These are phyloP conservation scores for Tolypocladium cylindrosporum DNA, from an alignment of 2,329 filamentous ascomycete species.

Conservation along the genomic window DNA sequence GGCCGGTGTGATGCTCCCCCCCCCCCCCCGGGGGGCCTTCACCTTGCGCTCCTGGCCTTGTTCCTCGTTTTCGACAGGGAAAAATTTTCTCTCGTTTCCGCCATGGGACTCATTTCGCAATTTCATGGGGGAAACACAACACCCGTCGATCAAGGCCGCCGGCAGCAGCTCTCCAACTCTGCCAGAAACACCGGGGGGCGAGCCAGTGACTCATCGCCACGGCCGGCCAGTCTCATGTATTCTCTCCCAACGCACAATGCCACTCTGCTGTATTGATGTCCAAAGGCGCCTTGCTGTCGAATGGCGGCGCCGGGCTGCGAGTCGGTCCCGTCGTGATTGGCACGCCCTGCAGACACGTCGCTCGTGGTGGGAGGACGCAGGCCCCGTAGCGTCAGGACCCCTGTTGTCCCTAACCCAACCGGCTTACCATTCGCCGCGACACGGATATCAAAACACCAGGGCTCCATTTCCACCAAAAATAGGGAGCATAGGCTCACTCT, in stretches of 20 bases:
- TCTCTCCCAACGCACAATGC: conserved; percentile 10
- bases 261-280: conserved; percentile 14
- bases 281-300: conserved; percentile 10
- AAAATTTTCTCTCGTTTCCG: conserved; percentile 6
- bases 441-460: neutral
- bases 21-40: neutral
- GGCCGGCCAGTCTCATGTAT: conserved; percentile 3
- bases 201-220: conserved; percentile 5
- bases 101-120: conserved; percentile 7
- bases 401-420: neutral
- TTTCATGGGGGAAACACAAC: neutral
- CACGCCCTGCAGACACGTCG: conserved; percentile 5
- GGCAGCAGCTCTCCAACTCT: neutral
- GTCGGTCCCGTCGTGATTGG: conserved; percentile 7
- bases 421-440: neutral
- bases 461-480: conserved; percentile 1
- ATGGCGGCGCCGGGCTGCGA: conserved; percentile 7
- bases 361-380: neutral
- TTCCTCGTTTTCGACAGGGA: conserved; percentile 6
- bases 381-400: neutral
- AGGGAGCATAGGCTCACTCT: neutral
- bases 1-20: conserved; percentile 2
- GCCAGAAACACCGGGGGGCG: neutral
- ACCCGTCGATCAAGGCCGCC: neutral
- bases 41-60: conserved; percentile 1